Evolutionary conservation across 1,139 yeast genomes (phyloP).

Genomic region (Debaryomyces psychrophilus): DNA sequence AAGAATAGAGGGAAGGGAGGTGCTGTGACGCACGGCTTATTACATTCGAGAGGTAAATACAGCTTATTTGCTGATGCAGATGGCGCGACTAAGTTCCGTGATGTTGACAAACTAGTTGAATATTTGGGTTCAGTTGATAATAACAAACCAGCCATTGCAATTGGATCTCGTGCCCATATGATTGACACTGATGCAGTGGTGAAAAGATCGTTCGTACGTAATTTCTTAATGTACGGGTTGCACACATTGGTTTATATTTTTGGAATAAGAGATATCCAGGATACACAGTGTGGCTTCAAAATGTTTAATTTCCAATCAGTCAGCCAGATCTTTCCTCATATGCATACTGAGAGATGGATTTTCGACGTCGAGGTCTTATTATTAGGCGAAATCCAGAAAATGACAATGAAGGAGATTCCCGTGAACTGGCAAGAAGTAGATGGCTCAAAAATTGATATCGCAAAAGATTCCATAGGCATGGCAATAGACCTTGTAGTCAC

Average conservation of each 20-base stretch:
- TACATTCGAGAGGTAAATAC: constrained; percentile 71
- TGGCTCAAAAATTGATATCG: constrained; percentile 91
- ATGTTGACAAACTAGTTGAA: constrained; percentile 56
- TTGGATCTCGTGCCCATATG: constrained; percentile 97
- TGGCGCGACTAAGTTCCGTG: constrained; percentile 87
- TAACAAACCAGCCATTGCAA: constrained; percentile 62
- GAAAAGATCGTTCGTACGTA: constrained; percentile 83
- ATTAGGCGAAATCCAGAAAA: constrained; percentile 70
- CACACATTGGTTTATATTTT: constrained; percentile 84
- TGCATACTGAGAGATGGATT: constrained; percentile 98
- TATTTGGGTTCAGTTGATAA: constrained; percentile 33
- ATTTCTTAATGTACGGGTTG: constrained; percentile 89
- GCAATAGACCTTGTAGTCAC: constrained; percentile 94
- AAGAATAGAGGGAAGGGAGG: constrained; percentile 96
- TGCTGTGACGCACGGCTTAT: constrained; percentile 93
- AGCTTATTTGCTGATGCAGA: constrained; percentile 95
- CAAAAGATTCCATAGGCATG: constrained; percentile 89
- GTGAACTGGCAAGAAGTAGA: constrained; percentile 97
- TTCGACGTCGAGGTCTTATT: constrained; percentile 92
- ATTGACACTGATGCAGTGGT: constrained; percentile 96
- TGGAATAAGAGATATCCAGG: constrained; percentile 84
- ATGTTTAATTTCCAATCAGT: constrained; percentile 77
- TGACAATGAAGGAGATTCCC: constrained; percentile 74
- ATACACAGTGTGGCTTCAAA: constrained; percentile 97
- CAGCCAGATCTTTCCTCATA: constrained; percentile 70